phyloP scores from a whole-genome alignment of 495 filamentous ascomycete species.

The Trypethelium eluteriae region DNA sequence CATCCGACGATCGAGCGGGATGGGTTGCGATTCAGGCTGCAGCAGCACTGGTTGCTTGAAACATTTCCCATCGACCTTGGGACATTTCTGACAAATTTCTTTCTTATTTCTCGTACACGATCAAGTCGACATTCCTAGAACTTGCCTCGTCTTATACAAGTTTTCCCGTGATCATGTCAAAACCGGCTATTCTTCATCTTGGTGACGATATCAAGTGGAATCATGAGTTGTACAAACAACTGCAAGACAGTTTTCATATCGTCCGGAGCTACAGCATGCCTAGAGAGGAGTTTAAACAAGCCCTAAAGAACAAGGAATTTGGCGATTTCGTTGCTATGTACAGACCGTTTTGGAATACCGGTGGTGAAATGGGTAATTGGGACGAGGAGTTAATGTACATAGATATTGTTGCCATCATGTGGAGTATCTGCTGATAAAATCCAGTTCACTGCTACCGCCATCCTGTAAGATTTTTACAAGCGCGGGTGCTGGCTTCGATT shows the following conservation, averaged over 20 bases:
- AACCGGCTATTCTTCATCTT: slow-evolving; percentile 31
- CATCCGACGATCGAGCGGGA: neutral
- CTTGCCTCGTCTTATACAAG: neutral
- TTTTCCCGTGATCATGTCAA: slow-evolving; percentile 15
- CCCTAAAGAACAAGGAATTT: slow-evolving; percentile 56
- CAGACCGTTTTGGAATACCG: slow-evolving; percentile 71
- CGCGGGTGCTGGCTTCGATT: slow-evolving; percentile 70
- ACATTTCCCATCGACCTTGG: neutral
- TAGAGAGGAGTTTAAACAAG: slow-evolving; percentile 53
- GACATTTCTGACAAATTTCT: too few relatives aligned
- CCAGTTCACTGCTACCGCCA: slow-evolving; percentile 48
- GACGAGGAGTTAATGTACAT: slow-evolving; percentile 56
- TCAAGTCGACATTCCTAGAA: neutral
- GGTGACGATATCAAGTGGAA: slow-evolving; percentile 35
- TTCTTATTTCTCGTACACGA: neutral
- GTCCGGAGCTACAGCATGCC: slow-evolving; percentile 41
- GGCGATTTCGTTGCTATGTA: slow-evolving; percentile 68
- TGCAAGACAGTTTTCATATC: slow-evolving; percentile 27
- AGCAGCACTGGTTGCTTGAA: neutral
- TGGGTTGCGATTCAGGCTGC: neutral
- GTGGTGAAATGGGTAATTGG: slow-evolving; percentile 72
- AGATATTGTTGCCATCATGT: neutral
- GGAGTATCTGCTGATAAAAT: neutral
- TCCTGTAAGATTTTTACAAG: slow-evolving; percentile 62
- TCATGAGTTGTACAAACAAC: slow-evolving; percentile 28